A percentile compares a stretch with the other conserved stretches of the same genome.
These are phyloP conservation scores for Paramecium pentaurelia DNA, from an alignment of 73 alveolate genomes.

Conservation along the genomic window DNA sequence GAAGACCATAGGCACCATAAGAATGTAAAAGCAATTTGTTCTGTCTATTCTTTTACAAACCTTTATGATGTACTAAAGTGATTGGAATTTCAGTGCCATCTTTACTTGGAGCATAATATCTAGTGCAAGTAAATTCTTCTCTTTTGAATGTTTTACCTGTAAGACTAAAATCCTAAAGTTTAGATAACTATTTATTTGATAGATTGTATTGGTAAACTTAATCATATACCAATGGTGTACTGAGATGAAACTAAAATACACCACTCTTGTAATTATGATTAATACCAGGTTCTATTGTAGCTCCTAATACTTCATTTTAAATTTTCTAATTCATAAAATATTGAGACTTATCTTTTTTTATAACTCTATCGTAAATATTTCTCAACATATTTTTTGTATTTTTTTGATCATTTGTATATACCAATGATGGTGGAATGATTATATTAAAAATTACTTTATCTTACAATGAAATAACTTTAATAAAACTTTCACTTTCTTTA, in stretches of 20 bases:
- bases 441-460: not conserved
- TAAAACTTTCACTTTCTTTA: slow-evolving; percentile 68
- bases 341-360: not conserved
- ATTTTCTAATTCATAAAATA: slow-evolving; percentile 38
- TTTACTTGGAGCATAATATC: slow-evolving; percentile 71
- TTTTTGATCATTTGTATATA: not conserved
- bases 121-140: slow-evolving; percentile 65
- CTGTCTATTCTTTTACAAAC: slow-evolving; percentile 52
- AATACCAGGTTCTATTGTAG: slow-evolving; percentile 74
- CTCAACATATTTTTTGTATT: not conserved
- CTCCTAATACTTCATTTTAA: slow-evolving; percentile 64
- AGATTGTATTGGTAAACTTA: slow-evolving; percentile 68
- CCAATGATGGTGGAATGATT: not conserved
- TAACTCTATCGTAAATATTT: not conserved
- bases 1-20: slow-evolving; percentile 91
- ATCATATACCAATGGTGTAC: slow-evolving; percentile 76
- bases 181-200: slow-evolving; percentile 8
- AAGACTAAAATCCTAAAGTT: slow-evolving; percentile 60
- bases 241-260: slow-evolving; percentile 62
- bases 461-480: slow-evolving; percentile 68
- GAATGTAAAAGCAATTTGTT: slow-evolving; percentile 60
- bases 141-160: slow-evolving; percentile 73
- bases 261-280: slow-evolving; percentile 70
- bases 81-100: slow-evolving; percentile 86
- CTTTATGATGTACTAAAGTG: slow-evolving; percentile 67